These are phyloP conservation scores for Ciborinia camelliae DNA, from an alignment of 2,329 filamentous ascomycete genomes.

Conservation along the genomic window DNA sequence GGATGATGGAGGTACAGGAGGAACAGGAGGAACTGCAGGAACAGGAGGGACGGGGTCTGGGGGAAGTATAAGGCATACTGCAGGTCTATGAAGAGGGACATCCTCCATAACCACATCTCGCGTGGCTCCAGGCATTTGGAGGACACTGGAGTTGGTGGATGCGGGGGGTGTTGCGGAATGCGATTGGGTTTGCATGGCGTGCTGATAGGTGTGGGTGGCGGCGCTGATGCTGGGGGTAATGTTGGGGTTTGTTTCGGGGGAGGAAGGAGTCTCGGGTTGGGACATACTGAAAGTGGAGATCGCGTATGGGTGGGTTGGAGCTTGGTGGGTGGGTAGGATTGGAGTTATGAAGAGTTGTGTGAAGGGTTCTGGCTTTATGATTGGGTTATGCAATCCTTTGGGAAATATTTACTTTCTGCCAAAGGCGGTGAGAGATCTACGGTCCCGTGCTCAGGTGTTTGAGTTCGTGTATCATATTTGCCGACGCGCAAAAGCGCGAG, in stretches of 20 bases:
- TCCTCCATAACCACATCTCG: conserved; percentile 35
- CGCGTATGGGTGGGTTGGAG: not conserved
- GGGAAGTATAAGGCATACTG: conserved; percentile 23
- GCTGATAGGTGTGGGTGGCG: conserved; percentile 32
- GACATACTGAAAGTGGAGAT: conserved; percentile 24
- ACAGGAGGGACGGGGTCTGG: not conserved
- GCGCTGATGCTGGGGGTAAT: conserved; percentile 28
- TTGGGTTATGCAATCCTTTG: conserved; percentile 4
- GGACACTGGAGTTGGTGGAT: conserved; percentile 18
- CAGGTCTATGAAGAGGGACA: conserved; percentile 27
- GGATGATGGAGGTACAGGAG: not conserved
- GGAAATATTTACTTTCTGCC: conserved; percentile 3
- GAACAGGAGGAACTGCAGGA: not conserved
- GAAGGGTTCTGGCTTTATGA: not conserved
- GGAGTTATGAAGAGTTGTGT: conserved; percentile 8
- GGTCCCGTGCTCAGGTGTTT: not conserved
- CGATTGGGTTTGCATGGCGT: conserved; percentile 32
- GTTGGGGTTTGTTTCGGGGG: conserved; percentile 15
- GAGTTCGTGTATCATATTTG: conserved; percentile 9
- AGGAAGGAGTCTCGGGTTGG: conserved; percentile 21
- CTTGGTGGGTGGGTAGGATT: no score
- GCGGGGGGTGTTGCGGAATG: conserved; percentile 19
- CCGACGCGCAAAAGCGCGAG: not conserved
- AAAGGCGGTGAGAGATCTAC: not conserved
- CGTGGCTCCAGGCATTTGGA: conserved; percentile 22